These are phyloP conservation scores for Pseudopithomyces chartarum DNA, from an alignment of 2,329 filamentous ascomycete species.

Conservation along the genomic window DNA sequence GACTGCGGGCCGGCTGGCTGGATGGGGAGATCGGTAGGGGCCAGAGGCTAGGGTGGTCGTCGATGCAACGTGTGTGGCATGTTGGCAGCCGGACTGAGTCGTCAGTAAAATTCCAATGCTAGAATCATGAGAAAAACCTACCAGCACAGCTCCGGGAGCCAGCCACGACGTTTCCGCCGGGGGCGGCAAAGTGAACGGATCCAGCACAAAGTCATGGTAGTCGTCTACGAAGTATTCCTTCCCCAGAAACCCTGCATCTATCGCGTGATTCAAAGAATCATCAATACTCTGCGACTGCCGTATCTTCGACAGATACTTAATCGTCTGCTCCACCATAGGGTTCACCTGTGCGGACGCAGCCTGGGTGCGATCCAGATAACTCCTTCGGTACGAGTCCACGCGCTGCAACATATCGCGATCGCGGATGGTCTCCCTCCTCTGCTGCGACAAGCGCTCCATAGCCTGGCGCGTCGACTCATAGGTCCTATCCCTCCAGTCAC, in stretches of 20 bases:
- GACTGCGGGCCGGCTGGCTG: slow-evolving; percentile 22
- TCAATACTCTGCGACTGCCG: slow-evolving; percentile 59
- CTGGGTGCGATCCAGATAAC: slow-evolving; percentile 33
- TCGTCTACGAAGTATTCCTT: slow-evolving; percentile 60
- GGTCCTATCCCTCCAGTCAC: slow-evolving; percentile 29
- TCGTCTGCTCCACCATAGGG: slow-evolving; percentile 59
- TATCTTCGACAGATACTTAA: slow-evolving; percentile 65
- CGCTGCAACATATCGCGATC: slow-evolving; percentile 30
- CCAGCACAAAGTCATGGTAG: slow-evolving; percentile 62
- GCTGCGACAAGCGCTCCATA: slow-evolving; percentile 40
- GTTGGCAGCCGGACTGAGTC: slow-evolving; percentile 60
- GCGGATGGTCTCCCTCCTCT: slow-evolving; percentile 19
- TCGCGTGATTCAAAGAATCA: slow-evolving; percentile 59
- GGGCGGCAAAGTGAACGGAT: slow-evolving; percentile 56
- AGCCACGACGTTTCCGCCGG: slow-evolving; percentile 66
- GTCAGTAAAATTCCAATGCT: neutral
- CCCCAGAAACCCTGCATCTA: slow-evolving; percentile 58
- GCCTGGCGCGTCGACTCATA: slow-evolving; percentile 25
- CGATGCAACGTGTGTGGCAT: slow-evolving; percentile 53
- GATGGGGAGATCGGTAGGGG: slow-evolving; percentile 29
- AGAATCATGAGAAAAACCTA: neutral
- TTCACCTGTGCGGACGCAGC: slow-evolving; percentile 29
- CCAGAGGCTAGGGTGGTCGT: slow-evolving; percentile 20
- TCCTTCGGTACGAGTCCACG: slow-evolving; percentile 32
- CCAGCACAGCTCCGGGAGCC: slow-evolving; percentile 62